A percentile compares a stretch with the other conserved stretches of the same genome.
Evolutionary conservation across 805 yeast genomes (phyloP).

Genomic region (Dipodascus geniculatus): DNA sequence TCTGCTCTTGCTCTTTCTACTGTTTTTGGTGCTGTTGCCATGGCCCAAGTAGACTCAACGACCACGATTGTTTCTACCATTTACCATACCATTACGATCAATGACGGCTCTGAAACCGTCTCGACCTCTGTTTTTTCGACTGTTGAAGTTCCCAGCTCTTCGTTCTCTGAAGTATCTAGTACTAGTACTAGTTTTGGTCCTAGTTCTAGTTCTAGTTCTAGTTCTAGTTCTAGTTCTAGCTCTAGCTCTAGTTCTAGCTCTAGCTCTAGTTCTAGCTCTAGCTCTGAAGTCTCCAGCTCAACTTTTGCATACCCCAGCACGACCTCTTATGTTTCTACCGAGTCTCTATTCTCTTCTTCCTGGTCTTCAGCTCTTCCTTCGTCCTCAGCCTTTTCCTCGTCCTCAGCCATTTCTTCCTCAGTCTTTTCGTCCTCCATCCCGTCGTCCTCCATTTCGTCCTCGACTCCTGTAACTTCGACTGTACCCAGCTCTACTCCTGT

Average conservation of each 20-base stretch:
- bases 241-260: conserved; percentile 5
- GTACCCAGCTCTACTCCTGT: background rate
- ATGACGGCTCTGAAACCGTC: background rate
- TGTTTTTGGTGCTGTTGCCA: background rate
- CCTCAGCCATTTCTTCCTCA: conserved; percentile 1
- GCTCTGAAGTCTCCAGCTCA: background rate
- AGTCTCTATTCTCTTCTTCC: background rate
- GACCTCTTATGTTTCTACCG: background rate
- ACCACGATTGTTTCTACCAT: background rate
- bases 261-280: conserved; percentile 5
- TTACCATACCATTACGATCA: background rate
- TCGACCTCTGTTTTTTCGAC: background rate
- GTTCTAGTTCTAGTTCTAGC: conserved; percentile 6
- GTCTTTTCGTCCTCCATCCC: background rate
- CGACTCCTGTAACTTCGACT: background rate
- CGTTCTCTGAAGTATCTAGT: conserved; percentile 5
- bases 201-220: conserved; percentile 5
- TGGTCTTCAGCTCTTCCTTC: background rate
- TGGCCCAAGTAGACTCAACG: background rate
- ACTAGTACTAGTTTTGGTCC: conserved; percentile 5
- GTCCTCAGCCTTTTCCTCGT: background rate
- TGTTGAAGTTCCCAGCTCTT: background rate
- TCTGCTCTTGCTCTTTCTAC: background rate
- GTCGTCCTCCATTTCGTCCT: background rate
- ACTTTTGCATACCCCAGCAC: background rate